Conservation (phyloP, 306 rosid species). For the Macrotyloma uniflorum region DNA sequence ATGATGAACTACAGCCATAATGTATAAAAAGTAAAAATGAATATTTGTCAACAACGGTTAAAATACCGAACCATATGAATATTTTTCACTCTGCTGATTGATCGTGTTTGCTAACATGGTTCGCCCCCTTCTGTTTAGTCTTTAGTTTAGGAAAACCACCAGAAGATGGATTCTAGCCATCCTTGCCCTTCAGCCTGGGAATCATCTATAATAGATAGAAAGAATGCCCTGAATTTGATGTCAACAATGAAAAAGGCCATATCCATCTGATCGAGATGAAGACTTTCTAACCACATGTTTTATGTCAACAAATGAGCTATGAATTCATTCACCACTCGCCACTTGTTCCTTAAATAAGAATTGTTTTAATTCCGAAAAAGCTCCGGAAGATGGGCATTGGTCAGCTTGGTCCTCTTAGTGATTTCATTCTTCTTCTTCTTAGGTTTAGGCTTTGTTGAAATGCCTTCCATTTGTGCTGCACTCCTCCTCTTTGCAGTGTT, state of each 20-base stretch:
- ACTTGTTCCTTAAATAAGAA: slow-evolving; percentile 33
- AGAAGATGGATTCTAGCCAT: slow-evolving; percentile 39
- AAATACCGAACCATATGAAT: neutral
- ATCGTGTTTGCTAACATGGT: neutral
- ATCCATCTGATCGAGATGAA: slow-evolving; percentile 22
- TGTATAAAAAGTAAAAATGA: neutral
- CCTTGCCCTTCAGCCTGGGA: slow-evolving; percentile 56
- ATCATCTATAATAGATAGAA: slow-evolving; percentile 45
- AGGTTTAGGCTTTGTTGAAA: slow-evolving; percentile 70
- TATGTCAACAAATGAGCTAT: slow-evolving; percentile 21
- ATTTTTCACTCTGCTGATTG: slow-evolving; percentile 14
- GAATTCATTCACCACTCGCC: slow-evolving; percentile 3
- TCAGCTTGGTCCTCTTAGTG: slow-evolving; percentile 94
- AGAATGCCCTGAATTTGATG: slow-evolving; percentile 52
- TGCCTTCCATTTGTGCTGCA: slow-evolving; percentile 74
- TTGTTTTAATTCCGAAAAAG: slow-evolving; percentile 65
- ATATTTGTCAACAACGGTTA: neutral
- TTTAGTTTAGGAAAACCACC: slow-evolving; percentile 46
- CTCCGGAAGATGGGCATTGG: slow-evolving; percentile 98
- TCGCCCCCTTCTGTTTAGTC: neutral
- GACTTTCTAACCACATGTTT: slow-evolving; percentile 26
- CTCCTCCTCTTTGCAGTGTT: slow-evolving; percentile 96
- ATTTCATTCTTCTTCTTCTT: slow-evolving; percentile 94
- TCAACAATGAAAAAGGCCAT: slow-evolving; percentile 10
- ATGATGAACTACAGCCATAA: neutral